Evolutionary conservation across 139 green algal species (phyloP).

Genomic region (Helicosporidium sp.): DNA sequence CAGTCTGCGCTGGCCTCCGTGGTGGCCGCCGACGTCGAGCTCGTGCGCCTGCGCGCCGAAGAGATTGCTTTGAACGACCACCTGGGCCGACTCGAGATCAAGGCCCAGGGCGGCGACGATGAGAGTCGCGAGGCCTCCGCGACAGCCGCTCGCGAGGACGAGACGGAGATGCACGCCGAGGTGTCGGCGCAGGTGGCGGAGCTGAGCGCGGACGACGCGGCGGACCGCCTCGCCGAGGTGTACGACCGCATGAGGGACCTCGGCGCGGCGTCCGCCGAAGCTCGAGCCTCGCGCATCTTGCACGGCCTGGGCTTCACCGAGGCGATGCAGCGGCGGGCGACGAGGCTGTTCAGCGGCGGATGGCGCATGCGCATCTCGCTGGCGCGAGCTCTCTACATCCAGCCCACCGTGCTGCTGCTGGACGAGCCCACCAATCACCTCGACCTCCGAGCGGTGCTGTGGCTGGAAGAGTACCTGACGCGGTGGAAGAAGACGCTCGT

Average conservation of each 20-base stretch:
- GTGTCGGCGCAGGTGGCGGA: no score
- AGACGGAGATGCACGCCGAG: conserved; percentile 2
- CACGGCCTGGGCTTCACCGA: conserved; percentile 75
- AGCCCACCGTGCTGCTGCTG: conserved; percentile 92
- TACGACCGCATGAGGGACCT: conserved; percentile 81
- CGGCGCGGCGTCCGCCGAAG: conserved; percentile 63
- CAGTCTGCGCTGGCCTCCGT: conserved; percentile 49
- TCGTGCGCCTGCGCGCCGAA: conserved; percentile 70
- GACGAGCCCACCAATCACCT: conserved; percentile 99
- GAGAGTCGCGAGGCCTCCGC: conserved; percentile 13
- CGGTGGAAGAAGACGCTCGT: conserved; percentile 98
- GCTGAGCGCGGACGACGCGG: no score
- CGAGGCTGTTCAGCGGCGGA: conserved; percentile 60
- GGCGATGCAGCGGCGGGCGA: conserved; percentile 65
- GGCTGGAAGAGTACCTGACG: conserved; percentile 66
- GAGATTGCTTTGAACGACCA: no score
- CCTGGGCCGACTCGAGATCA: conserved; percentile 22
- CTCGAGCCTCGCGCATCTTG: conserved; percentile 86
- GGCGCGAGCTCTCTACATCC: conserved; percentile 93
- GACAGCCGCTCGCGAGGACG: conserved; percentile 1
- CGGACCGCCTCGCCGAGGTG: conserved; percentile 59
- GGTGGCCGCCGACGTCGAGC: conserved; percentile 80
- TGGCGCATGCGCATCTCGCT: conserved; percentile 97
- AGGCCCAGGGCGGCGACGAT: conserved; percentile 8
- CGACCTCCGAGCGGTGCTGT: conserved; percentile 78